These are phyloP conservation scores for Didymella pinodella DNA, from an alignment of 2,329 filamentous ascomycete genomes.

Conservation along the genomic window DNA sequence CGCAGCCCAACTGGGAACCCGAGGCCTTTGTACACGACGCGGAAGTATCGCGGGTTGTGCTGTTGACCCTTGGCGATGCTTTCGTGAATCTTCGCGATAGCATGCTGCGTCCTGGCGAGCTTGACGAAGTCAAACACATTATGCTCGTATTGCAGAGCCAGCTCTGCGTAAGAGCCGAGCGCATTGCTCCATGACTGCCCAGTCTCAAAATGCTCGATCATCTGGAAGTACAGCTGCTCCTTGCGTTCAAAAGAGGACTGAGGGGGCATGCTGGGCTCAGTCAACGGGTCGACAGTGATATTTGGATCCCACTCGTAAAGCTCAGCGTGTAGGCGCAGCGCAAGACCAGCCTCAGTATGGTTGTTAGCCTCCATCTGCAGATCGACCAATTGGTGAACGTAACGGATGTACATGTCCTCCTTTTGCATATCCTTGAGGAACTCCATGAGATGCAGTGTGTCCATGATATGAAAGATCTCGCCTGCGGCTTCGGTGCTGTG, in stretches of 20 bases:
- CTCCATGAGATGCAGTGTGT: conserved; percentile 90
- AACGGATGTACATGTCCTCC: conserved; percentile 94
- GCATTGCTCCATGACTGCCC: conserved; percentile 94
- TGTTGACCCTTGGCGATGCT: conserved; percentile 83
- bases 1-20: conserved; percentile 82
- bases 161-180: conserved; percentile 85
- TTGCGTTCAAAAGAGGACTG: conserved; percentile 93
- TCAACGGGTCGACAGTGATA: conserved; percentile 69
- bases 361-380: conserved; percentile 80
- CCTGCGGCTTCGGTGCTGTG: conserved; percentile 77
- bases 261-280: conserved; percentile 78
- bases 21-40: conserved; percentile 86
- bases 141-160: conserved; percentile 88
- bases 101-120: conserved; percentile 84
- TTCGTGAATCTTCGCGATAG: conserved; percentile 93
- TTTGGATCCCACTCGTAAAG: conserved; percentile 89
- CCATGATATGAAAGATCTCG: conserved; percentile 84
- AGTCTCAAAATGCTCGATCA: conserved; percentile 94
- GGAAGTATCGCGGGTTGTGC: conserved; percentile 84
- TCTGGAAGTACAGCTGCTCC: conserved; percentile 89
- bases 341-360: conserved; percentile 85
- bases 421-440: conserved; percentile 97
- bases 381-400: conserved; percentile 88
- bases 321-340: conserved; percentile 88
- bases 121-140: conserved; percentile 92